Evolutionary conservation across 192 early-diverging fungal genomes (phyloP), one percentile per base, ranked within the genome.

Genomic region (Coemansia guatemalensis): DNA sequence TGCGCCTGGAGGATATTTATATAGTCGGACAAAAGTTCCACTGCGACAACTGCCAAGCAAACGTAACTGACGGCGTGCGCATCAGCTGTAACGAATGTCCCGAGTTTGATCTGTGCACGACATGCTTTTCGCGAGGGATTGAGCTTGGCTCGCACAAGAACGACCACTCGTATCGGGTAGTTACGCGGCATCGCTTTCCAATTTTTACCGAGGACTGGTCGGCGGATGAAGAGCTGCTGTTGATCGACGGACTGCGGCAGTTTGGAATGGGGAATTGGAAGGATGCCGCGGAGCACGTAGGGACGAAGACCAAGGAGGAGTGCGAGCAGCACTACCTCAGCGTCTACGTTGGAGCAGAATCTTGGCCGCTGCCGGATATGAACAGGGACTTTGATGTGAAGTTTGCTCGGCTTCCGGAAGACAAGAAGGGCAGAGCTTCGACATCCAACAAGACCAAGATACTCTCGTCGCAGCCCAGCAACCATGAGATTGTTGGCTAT

Each of bases 221-320:
- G 48, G 97, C 95, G 5, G 93, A 98, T 53, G 97, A 99, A 64
- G 97, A 99, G 81, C 81, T 98, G 50, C 65, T 94, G 58, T 82
- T 99, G 62, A 92, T 98, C 44, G 94, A 97, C 59, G 92, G 89
- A 6, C 83, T 93, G 49, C 90, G 94, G 73, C 85, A 91, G 69
- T 93, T 88, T 76, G 97, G 97, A 22, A 86, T 98, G 58, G 97
- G 97, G 32, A 98, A 98, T 81, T 99, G 95, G 95, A 91, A 92
- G 67, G 92, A 94, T 51, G 90, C 96, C 30, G 89, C 94, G 0
- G 93, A 94, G 54, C 91, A 95, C 63, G 90, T 98, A 24, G 93
- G 94, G 17, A 94, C 94, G 30, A 95, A 95, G 69, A 89, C 87
- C 20, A 88, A 88, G 54, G 85, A 90, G 51, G 92, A 98, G 69